phyloP scores from a whole-genome alignment of 306 rosid genomes.

The Inga oerstediana region DNA sequence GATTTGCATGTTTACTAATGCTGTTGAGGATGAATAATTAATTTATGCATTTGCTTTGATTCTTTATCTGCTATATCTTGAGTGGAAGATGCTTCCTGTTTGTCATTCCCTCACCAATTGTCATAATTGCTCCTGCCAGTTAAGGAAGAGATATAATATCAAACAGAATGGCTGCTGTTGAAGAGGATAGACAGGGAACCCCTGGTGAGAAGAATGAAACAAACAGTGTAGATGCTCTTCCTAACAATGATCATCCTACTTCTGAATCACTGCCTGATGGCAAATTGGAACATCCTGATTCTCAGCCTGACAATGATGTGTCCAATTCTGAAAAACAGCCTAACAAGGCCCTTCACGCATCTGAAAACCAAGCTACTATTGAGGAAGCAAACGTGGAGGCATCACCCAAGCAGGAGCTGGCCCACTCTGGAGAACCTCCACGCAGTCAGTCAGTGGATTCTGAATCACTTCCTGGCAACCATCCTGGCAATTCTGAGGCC shows the following conservation, averaged over 20 bases:
- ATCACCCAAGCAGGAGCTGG: slow-evolving; percentile 21
- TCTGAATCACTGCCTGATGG: slow-evolving; percentile 25
- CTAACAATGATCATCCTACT: slow-evolving; percentile 29
- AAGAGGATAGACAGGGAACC: slow-evolving; percentile 47
- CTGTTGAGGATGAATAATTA: slow-evolving; percentile 8
- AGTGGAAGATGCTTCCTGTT: background rate
- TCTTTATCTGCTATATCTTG: background rate
- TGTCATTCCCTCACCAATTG: background rate
- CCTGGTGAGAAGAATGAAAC: slow-evolving; percentile 31
- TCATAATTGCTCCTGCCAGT: slow-evolving; percentile 24
- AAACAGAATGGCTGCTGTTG: slow-evolving; percentile 50
- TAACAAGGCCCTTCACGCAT: slow-evolving; percentile 15
- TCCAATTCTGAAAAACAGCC: slow-evolving; percentile 24
- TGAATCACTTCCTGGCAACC: slow-evolving; percentile 22
- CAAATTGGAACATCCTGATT: slow-evolving; percentile 25
- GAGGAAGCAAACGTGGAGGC: slow-evolving; percentile 33
- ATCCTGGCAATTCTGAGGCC: slow-evolving; percentile 22
- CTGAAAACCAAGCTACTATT: slow-evolving; percentile 33
- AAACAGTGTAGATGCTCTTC: slow-evolving; percentile 26
- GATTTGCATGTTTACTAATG: background rate
- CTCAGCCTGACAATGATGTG: slow-evolving; percentile 28
- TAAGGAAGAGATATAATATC: slow-evolving; percentile 41
- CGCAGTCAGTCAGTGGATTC: slow-evolving; percentile 11
- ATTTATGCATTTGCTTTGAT: slow-evolving; percentile 12
- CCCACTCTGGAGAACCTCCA: slow-evolving; percentile 15